These are phyloP conservation scores for Nematodospora valgi DNA, from an alignment of 805 yeast genomes.

Conservation along the genomic window DNA sequence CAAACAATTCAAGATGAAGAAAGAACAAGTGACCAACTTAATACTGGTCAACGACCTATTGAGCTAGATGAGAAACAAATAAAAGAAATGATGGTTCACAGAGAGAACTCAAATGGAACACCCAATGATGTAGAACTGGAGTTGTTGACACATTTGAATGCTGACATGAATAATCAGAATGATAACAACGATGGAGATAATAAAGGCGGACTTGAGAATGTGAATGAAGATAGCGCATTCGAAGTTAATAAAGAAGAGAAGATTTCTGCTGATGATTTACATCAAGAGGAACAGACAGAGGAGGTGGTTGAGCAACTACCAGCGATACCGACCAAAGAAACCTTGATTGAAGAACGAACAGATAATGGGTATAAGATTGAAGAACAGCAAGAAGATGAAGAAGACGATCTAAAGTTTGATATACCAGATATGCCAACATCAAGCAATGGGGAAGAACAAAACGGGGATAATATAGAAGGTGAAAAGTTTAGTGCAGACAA, in stretches of 20 bases:
- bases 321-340: too few species aligned
- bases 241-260: not conserved
- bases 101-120: not conserved
- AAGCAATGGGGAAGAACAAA: slow-evolving; percentile 4
- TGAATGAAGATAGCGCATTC: too few species aligned
- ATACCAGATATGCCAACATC: not conserved
- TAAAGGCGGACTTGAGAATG: too few species aligned
- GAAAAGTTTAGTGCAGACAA: not conserved
- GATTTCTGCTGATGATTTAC: not conserved
- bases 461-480: slow-evolving; percentile 5
- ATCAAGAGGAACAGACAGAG: not conserved
- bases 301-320: not conserved
- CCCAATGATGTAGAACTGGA: not conserved
- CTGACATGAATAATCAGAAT: not conserved
- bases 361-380: too few species aligned
- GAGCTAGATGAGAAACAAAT: not conserved
- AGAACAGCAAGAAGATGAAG: slow-evolving; percentile 1
- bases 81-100: not conserved
- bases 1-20: not conserved
- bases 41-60: too few species aligned
- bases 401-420: slow-evolving; percentile 1
- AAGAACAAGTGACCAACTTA: too few species aligned
- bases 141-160: not conserved
- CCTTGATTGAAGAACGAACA: too few species aligned
- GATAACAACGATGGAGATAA: too few species aligned